Evolutionary conservation across 345 rosid genomes (phyloP), one percentile per base, ranked within the genome.

Genomic region (Aquilaria malaccensis): DNA sequence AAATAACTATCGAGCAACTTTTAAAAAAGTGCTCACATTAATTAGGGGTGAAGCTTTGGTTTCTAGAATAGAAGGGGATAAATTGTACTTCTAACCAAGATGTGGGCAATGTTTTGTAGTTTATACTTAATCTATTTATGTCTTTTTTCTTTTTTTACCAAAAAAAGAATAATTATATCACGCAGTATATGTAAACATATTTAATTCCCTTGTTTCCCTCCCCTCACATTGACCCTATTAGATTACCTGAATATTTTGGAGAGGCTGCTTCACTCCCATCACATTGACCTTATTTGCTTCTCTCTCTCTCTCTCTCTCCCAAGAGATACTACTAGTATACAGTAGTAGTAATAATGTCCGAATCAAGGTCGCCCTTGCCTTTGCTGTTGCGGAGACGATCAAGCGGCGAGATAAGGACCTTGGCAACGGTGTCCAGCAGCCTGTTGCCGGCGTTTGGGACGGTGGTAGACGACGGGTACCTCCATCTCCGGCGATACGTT

Each of bases 381-480:
- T 30, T 66, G 45, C 79, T 77, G 58, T 78, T 80, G 45, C 80
- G 82, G 58, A 67, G 91, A 55, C 79, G 75, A 56, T 83, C 97
- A 4, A 87, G 83, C 33, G 56, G 74, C 5, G 89, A 89, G 41
- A 57, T 79, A n/a, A 70, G 80, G 76, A 89, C 80, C 61, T 55
- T 87, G 70, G 78, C 86, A 6, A 76, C 97, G 0, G 85, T 93
- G 67, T 93, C 96, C 0, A 89, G 98, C 71, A 89, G 89, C 60
- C 78, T 89, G 3, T 77, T 89, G 61, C 98, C 98, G 55, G 95
- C 96, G 30, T 89, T 93, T 63, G 99, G 97, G 13, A 87, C 85
- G 0, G 79, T 81, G 33, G 71, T 89, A 3, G 88, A 80, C 33
- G 88, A 81, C 0, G 81, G 74, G 1, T 14, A 78, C 65, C 32